These are phyloP conservation scores for Euphorbia neoarborescens DNA, from an alignment of 441 rosid genomes.

Conservation along the genomic window DNA sequence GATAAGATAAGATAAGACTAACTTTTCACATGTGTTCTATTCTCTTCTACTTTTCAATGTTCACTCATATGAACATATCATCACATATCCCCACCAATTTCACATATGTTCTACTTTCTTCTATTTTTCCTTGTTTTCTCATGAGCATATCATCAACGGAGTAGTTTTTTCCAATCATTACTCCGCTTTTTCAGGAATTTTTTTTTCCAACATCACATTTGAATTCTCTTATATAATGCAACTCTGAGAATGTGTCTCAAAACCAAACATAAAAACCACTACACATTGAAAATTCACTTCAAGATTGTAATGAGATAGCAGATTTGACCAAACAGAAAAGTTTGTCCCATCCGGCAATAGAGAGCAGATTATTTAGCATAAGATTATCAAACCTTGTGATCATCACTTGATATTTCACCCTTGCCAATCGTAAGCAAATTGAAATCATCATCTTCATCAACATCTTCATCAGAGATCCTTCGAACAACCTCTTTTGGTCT, in stretches of 20 bases:
- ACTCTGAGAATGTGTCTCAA: not conserved
- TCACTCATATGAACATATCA: not conserved
- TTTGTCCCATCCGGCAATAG: not conserved
- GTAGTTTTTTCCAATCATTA: not conserved
- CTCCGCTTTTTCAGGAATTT: too few relatives aligned
- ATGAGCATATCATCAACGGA: not conserved
- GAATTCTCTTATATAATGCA: not conserved
- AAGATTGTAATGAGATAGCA: not conserved
- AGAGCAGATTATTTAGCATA: not conserved
- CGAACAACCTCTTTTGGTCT: constrained; percentile 45
- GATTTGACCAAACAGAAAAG: not conserved
- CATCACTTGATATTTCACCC: constrained; percentile 15
- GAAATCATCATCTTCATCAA: constrained; percentile 39
- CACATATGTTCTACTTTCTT: not conserved
- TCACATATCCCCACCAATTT: too few relatives aligned
- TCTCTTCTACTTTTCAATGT: not conserved
- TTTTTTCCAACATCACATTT: not conserved
- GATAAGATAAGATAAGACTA: not conserved
- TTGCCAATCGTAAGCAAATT: constrained; percentile 11
- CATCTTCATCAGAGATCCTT: constrained; percentile 66
- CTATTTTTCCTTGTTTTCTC: not conserved
- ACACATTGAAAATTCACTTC: not conserved
- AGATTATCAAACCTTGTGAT: constrained; percentile 28
- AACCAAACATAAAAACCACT: not conserved
- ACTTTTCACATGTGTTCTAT: not conserved